phyloP scores from a whole-genome alignment of 2,329 filamentous ascomycete genomes.

The Beauveria bassiana region DNA sequence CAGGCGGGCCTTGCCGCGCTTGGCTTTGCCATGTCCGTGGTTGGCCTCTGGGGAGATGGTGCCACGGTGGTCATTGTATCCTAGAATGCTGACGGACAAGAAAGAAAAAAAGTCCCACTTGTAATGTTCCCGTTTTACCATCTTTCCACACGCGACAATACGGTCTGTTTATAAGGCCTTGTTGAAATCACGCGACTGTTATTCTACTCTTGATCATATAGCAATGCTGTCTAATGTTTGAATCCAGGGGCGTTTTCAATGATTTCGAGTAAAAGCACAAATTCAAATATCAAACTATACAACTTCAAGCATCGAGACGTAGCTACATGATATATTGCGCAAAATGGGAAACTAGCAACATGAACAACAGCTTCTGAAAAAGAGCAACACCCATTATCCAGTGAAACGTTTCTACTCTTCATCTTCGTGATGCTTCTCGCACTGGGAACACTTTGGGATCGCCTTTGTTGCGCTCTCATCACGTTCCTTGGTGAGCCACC shows the following conservation, averaged over 20 bases:
- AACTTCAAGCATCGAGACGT: neutral
- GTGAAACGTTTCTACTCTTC: neutral
- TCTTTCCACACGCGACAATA: neutral
- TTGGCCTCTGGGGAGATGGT: conserved; percentile 61
- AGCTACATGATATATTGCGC: neutral
- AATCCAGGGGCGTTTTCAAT: neutral
- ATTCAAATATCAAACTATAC: neutral
- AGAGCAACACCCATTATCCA: neutral
- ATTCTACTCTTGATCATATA: conserved; percentile 4
- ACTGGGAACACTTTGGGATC: neutral
- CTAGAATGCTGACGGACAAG: conserved; percentile 13
- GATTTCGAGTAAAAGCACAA: neutral
- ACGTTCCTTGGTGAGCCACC: conserved; percentile 17
- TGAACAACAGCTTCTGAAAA: neutral
- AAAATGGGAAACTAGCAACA: neutral
- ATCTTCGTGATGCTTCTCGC: neutral
- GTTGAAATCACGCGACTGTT: neutral
- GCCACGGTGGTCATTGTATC: conserved; percentile 29
- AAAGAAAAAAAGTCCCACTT: neutral
- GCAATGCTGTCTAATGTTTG: neutral
- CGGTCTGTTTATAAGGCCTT: neutral
- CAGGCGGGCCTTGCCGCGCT: conserved; percentile 46
- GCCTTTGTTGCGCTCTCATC: conserved; percentile 13
- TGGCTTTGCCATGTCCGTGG: conserved; percentile 53
- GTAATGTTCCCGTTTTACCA: neutral